Conservation (phyloP, 1,284 basidiomycete species). For the Trametes versicolor region DNA sequence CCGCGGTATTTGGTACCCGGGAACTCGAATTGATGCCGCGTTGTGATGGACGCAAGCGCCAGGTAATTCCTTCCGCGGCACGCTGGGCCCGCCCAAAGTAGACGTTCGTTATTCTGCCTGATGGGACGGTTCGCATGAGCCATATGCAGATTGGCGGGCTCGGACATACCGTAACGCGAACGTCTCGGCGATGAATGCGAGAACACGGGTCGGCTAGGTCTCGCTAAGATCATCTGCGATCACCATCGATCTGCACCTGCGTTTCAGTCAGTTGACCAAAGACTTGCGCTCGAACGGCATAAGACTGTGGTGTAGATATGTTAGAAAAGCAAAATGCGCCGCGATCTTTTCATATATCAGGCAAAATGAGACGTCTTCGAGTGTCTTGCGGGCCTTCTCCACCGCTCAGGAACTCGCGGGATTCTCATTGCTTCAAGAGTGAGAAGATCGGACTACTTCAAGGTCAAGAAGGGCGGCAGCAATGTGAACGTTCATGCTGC, state of each 20-base stretch:
- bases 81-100: constrained; percentile 15
- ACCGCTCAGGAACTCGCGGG: neutral
- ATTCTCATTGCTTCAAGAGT: neutral
- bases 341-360: neutral
- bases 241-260: constrained; percentile 19
- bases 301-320: neutral
- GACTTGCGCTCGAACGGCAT: neutral
- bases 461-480: neutral
- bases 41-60: constrained; percentile 23
- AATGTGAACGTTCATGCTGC: neutral
- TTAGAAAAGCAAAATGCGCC: neutral
- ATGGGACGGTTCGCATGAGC: constrained; percentile 1
- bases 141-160: constrained; percentile 8
- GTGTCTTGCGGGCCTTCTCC: neutral
- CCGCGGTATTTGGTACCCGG: constrained; percentile 20
- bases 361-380: constrained; percentile 1
- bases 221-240: constrained; percentile 21
- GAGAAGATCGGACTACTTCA: neutral
- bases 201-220: constrained; percentile 8
- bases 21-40: constrained; percentile 24
- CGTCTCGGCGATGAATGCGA: constrained; percentile 4
- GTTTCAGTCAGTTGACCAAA: constrained; percentile 20
- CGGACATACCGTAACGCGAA: constrained; percentile 9
- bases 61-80: constrained; percentile 7
- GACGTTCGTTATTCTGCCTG: neutral